Base-by-base conservation (phyloP, 345 rosid genomes). In the Sapria himalayana region DNA sequence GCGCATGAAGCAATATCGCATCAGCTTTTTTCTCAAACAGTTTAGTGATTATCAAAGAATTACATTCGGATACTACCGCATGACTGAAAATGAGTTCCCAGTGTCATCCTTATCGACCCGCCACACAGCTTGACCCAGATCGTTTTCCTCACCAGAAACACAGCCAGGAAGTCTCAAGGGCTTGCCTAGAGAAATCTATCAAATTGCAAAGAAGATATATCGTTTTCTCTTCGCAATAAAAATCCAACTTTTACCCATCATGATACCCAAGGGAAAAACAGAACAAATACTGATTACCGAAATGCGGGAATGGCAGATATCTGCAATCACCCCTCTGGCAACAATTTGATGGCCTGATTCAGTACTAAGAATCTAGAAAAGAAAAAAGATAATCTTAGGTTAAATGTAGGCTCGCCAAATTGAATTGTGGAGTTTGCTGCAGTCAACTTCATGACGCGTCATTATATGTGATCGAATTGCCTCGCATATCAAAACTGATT, bases 171-270 rank as follows among this genome's bases (percentile, higher is more conserved):
- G 74, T 44, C 84, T 67, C 58, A 89, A 65, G 37, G 64, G 60
- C 69, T 82, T 89, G 25, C 93, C 61, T 46, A 82, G 67, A 37
- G 95, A 79, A 43, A 89, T 73, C 98, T 89, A 55, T 12, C 25
- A 48, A 21, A 50, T 59, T 46, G 50, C 42, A 52, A 21, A 43
- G 48, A 31, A 59, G 15, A 14, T 29, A n/a, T 6, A 16, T 16
- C 22, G 18, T 37, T 17, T 16, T 29, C 13, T 12, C 15, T 27
- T 37, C 4, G 23, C 9, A 25, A 15, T 22, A 57, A 45, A 14
- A 44, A 15, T 16, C 23, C 11, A 54, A 29, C 17, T 48, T 36
- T 25, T 4, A 27, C 15, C 39, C 15, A 13, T 19, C 3, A 29
- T 9, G 20, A 20, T 16, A 36, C 24, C 35, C 22, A 27, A 43